These are phyloP conservation scores for Botryotinia convoluta DNA, from an alignment of 2,329 filamentous ascomycete species.

Conservation along the genomic window DNA sequence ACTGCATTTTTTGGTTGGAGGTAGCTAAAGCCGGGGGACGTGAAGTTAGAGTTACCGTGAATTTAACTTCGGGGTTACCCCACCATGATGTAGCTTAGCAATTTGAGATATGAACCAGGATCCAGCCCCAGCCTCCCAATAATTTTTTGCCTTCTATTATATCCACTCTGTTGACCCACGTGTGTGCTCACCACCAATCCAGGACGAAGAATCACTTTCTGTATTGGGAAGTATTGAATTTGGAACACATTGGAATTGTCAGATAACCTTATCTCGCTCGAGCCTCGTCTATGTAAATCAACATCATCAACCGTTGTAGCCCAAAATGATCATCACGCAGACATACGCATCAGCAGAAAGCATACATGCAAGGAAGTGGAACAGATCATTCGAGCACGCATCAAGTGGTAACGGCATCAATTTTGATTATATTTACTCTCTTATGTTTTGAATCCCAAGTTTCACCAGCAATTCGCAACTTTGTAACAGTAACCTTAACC, in stretches of 20 bases:
- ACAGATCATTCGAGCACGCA: neutral
- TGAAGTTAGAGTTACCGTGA: neutral
- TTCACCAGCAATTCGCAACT: neutral
- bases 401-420: neutral
- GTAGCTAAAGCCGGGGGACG: neutral
- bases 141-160: too few species aligned
- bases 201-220: neutral
- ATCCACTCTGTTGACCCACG: too few species aligned
- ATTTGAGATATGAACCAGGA: neutral
- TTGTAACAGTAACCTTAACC: neutral
- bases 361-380: neutral
- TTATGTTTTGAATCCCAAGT: neutral
- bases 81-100: too few species aligned
- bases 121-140: neutral
- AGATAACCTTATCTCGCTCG: too few species aligned
- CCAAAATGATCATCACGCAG: too few species aligned
- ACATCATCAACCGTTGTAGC: neutral
- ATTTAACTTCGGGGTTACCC: too few species aligned
- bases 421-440: neutral
- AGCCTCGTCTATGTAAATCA: too few species aligned
- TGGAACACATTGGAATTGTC: too few species aligned
- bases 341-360: neutral
- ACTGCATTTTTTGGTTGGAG: neutral
- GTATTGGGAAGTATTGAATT: too few species aligned
- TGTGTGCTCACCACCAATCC: neutral